Conservation (phyloP, 805 yeast species). For the Candida namnaoensis region DNA sequence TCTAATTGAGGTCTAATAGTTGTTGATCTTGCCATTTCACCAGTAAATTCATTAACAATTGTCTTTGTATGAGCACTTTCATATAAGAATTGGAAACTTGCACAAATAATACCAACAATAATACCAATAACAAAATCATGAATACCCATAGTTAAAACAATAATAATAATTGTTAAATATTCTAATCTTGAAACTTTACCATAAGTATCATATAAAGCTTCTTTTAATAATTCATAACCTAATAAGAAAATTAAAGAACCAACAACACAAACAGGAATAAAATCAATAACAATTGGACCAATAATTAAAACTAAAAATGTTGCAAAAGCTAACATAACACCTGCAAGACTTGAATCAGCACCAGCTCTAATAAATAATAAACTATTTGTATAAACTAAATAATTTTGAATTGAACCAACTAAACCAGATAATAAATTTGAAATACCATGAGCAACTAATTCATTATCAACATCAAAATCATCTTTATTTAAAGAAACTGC, state of each 20-base stretch:
- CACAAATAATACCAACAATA: constrained; percentile 80
- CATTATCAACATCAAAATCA: constrained; percentile 80
- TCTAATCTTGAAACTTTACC: constrained; percentile 72
- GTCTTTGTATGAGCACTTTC: constrained; percentile 84
- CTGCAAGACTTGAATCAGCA: constrained; percentile 84
- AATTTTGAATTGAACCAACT: constrained; percentile 86
- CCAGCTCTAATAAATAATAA: constrained; percentile 90
- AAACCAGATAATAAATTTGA: constrained; percentile 82
- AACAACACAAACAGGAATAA: constrained; percentile 91
- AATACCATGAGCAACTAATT: constrained; percentile 89
- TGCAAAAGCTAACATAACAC: constrained; percentile 77
- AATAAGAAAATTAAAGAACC: constrained; percentile 85
- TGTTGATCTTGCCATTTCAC: constrained; percentile 84
- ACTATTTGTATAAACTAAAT: constrained; percentile 90
- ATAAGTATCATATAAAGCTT: constrained; percentile 78
- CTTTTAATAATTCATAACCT: constrained; percentile 85
- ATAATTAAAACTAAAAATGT: constrained; percentile 74
- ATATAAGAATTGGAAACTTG: constrained; percentile 91
- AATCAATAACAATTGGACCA: constrained; percentile 92
- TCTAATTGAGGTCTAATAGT: constrained; percentile 88
- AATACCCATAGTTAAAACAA: constrained; percentile 92
- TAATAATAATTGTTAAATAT: constrained; percentile 73
- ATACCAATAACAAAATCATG: constrained; percentile 94
- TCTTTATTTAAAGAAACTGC: constrained; percentile 87
- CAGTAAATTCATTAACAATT: constrained; percentile 74